These are phyloP conservation scores for Millerozyma acaciae DNA, from an alignment of 805 yeast genomes.

Conservation along the genomic window DNA sequence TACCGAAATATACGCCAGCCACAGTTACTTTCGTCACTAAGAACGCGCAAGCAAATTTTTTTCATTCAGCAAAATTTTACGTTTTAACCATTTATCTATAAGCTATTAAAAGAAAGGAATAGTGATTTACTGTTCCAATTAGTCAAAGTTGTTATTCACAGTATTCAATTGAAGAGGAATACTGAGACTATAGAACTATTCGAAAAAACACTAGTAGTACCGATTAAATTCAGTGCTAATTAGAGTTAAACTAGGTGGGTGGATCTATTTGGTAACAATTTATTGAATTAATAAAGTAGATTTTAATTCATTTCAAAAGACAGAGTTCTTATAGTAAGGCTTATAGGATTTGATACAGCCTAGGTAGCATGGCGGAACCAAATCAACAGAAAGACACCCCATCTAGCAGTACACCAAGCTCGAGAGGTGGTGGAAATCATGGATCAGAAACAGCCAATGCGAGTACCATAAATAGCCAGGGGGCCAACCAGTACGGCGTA, in stretches of 20 bases:
- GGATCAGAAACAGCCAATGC: conserved; percentile 2
- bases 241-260: too few species aligned
- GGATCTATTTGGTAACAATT: too few species aligned
- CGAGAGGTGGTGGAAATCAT: too few species aligned
- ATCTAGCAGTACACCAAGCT: conserved; percentile 1
- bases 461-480: conserved; percentile 5
- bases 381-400: conserved; percentile 1
- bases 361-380: conserved; percentile 1
- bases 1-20: too few species aligned
- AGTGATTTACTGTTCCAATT: conserved; percentile 1
- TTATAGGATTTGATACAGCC: too few species aligned
- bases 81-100: background rate
- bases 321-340: too few species aligned
- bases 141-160: conserved; percentile 1
- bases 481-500: conserved; percentile 4
- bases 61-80: conserved; percentile 3
- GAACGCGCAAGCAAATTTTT: conserved; percentile 4
- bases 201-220: too few species aligned
- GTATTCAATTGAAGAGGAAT: too few species aligned
- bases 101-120: background rate
- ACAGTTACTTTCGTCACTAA: conserved; percentile 2
- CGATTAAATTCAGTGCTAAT: too few species aligned
- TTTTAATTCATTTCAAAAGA: too few species aligned
- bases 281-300: too few species aligned
- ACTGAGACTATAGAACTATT: too few species aligned